Conservation (phyloP, 2,329 filamentous ascomycete genomes). For the Blastomyces silverae region DNA sequence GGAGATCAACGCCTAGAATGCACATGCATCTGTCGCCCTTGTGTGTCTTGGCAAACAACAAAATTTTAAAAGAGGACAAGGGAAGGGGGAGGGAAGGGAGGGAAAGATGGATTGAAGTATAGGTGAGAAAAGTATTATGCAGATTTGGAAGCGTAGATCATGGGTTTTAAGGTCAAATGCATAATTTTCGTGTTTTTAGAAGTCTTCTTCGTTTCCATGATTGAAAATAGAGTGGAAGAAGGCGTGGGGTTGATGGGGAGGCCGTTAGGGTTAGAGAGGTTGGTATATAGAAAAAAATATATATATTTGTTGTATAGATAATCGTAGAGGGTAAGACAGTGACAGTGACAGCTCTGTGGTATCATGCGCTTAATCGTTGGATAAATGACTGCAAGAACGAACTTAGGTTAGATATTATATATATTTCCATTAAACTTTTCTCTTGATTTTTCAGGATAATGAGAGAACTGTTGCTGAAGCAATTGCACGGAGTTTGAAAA, state of each 20-base stretch:
- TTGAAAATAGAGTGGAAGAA: not conserved
- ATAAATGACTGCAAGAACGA: constrained; percentile 34
- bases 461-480: not conserved
- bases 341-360: constrained; percentile 13
- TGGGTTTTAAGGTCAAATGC: not conserved
- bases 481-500: not conserved
- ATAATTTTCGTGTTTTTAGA: not conserved
- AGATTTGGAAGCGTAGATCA: not conserved
- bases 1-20: constrained; percentile 10
- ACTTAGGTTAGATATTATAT: constrained; percentile 10
- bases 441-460: not conserved
- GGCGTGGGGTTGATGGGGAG: not conserved
- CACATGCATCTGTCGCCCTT: constrained; percentile 4
- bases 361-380: constrained; percentile 42
- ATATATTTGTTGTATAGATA: constrained; percentile 2
- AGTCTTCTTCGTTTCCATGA: not conserved
- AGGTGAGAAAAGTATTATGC: not conserved
- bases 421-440: not conserved
- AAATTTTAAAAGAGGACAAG: not conserved
- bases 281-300: constrained; percentile 1
- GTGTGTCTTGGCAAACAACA: not conserved
- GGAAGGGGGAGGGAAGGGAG: not conserved
- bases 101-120: not conserved
- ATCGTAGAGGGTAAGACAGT: not conserved
- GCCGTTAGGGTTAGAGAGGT: not conserved